Evolutionary conservation across 257 asterid species (phyloP), one percentile per base, ranked within the genome.

Genomic region (Plantago ovata): DNA sequence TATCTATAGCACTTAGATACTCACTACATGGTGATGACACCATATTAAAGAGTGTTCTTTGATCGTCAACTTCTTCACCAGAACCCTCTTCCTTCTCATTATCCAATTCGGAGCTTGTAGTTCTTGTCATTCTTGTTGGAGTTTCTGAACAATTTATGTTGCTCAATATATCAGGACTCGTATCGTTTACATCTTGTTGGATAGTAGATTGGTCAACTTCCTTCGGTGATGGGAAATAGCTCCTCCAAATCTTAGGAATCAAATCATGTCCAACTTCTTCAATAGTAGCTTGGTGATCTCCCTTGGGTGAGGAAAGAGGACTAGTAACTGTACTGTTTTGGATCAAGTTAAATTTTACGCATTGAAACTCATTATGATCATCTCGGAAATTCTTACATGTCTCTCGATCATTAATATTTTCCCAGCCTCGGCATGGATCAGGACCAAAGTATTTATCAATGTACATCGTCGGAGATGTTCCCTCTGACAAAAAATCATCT

Each of bases 371-470:
- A 64, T 75, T 78, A 72, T 77, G 71, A 56, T 28, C 67, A n/a
- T 71, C 81, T 55, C 66, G 80, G 10, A 64, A 61, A 50, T 56
- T 57, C 40, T 73, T 46, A 44, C 69, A 61, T 44, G 68, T 43
- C 70, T 62, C 57, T 42, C 64, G 77, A 50, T 72, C 67, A 4
- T 28, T 6, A 47, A 65, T 62, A 62, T 77, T 80, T 59, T 77
- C 83, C 92, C 92, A 80, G 61, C 80, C 83, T 12, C 60, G 64
- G 62, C 77, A 69, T 65, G 92, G 92, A 63, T 83, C 84, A 38
- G 87, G 92, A 60, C 87, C 92, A 52, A 83, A 78, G 72, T 83
- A 83, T 67, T 80, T 83, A 36, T 83, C 84, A 21, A 83, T 69
- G 50, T 73, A 70, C 65, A 71, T 24, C 40, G 79, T 69, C 5